Base-by-base conservation (phyloP, 2,329 filamentous ascomycete species). In the Nigrospora sphaerica region DNA sequence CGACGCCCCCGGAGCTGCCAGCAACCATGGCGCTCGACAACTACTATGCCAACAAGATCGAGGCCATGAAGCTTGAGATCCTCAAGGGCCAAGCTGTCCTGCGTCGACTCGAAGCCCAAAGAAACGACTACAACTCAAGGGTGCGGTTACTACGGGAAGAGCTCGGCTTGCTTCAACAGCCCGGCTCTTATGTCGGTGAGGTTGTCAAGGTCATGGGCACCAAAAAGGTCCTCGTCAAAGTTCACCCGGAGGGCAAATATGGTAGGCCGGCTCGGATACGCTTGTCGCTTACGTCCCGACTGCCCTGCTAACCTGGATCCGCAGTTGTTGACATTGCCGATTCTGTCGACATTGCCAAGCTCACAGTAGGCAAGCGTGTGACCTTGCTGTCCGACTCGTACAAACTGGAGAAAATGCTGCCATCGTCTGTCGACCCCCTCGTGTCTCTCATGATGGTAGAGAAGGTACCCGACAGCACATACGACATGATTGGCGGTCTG, bases 391-490 rank as follows among this genome's bases (percentile, higher is more conserved):
- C 91, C 60, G 93, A 98, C 68, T 92, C 88, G 55, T 98, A 98
- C 79, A 96, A 96, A 72, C 85, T 98, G 60, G 93, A 97, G 66
- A 96, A 96, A 76, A 95, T 97, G 73, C 83, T 98, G 11, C 93
- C 93, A 17, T 97, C 93, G 46, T 98, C 93, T 17, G 93, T 98
- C 63, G 93, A 98, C 64, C 93, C 93, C 34, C 86, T 98, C 48
- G 93, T 98, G 47, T 98, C 93, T 33, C 87, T 98, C 66, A 98
- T 98, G 93, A 98, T 98, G 93, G 93, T 98, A 44, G 93, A 98
- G 67, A 98, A 98, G 78, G 93, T 98, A 14, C 93, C 93, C 14
- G 93, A 98, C 76, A 96, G 90, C 74, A 98, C 93, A 65, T 98
- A 98, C 76, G 93, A 98, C 73, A 98, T 98, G 93, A 98, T 98